phyloP scores from a whole-genome alignment of 345 rosid genomes.

The Lumnitzera littorea region DNA sequence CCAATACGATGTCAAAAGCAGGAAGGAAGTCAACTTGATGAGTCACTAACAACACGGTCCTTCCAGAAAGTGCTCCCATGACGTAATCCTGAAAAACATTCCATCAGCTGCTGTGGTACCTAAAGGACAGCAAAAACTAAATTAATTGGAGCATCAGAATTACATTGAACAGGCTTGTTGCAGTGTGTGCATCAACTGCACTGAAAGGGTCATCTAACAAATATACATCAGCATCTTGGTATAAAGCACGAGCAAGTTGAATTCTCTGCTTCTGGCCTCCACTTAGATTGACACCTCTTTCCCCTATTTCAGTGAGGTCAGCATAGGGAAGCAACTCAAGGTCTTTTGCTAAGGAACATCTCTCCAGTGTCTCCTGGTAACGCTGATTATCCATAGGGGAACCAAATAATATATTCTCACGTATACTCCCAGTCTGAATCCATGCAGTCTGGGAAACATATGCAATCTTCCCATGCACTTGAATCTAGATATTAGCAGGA shows the following conservation, averaged over 20 bases:
- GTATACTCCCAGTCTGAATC: constrained; percentile 90
- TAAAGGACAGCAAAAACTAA: not conserved
- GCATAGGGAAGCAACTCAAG: constrained; percentile 85
- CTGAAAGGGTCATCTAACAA: constrained; percentile 96
- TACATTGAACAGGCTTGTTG: constrained; percentile 84
- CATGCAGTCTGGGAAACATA: constrained; percentile 95
- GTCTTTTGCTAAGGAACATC: constrained; percentile 78
- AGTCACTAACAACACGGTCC: constrained; percentile 79
- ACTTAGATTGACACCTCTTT: constrained; percentile 95
- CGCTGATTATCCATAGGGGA: constrained; percentile 53
- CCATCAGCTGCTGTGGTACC: constrained; percentile 12
- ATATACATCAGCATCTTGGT: constrained; percentile 85
- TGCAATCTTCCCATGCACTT: constrained; percentile 68
- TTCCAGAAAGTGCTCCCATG: constrained; percentile 62
- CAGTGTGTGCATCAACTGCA: constrained; percentile 95
- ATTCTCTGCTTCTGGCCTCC: constrained; percentile 97
- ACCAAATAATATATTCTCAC: constrained; percentile 80
- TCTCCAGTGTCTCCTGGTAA: constrained; percentile 71
- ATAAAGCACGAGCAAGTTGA: constrained; percentile 96
- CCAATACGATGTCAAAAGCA: constrained; percentile 82
- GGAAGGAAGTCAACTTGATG: constrained; percentile 99
- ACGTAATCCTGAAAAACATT: constrained; percentile 64
- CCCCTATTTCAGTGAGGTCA: constrained; percentile 93
- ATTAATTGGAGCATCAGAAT: constrained; percentile 3
- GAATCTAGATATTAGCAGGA: constrained; percentile 34